Conservation (phyloP, 345 rosid genomes). For the Orychophragmus violaceus region DNA sequence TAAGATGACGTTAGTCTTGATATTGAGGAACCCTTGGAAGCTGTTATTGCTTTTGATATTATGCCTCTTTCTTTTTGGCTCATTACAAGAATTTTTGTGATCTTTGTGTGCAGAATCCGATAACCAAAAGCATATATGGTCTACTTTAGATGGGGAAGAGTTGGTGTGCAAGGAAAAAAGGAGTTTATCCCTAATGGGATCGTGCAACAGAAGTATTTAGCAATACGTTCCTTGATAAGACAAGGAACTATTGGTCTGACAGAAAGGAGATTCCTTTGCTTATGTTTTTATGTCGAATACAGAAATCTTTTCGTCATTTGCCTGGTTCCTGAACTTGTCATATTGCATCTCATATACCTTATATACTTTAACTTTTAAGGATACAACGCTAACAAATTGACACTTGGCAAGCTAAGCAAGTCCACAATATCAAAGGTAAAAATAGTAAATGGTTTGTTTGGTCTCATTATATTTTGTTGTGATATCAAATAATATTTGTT, state of each 20-base stretch:
- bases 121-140: slow-evolving; percentile 56
- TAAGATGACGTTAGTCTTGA: background rate
- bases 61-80: background rate
- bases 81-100: background rate
- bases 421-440: slow-evolving; percentile 44
- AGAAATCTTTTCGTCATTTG: too few relatives aligned
- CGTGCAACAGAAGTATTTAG: slow-evolving; percentile 51
- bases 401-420: slow-evolving; percentile 90
- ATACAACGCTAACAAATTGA: slow-evolving; percentile 83
- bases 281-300: too few relatives aligned
- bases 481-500: slow-evolving; percentile 5
- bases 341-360: background rate
- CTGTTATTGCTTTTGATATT: background rate
- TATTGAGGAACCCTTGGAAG: background rate
- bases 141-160: slow-evolving; percentile 86
- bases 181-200: slow-evolving; percentile 43
- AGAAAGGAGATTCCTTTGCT: too few relatives aligned
- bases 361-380: too few relatives aligned
- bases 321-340: slow-evolving; percentile 1
- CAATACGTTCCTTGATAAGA: slow-evolving; percentile 61
- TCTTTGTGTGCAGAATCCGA: slow-evolving; percentile 58
- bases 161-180: slow-evolving; percentile 84
- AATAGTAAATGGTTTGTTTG: background rate
- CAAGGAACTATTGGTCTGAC: slow-evolving; percentile 54
- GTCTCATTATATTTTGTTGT: slow-evolving; percentile 1